Evolutionary conservation across 257 asterid species (phyloP), one percentile per base, ranked within the genome.

Genomic region (Jasminum sambac): DNA sequence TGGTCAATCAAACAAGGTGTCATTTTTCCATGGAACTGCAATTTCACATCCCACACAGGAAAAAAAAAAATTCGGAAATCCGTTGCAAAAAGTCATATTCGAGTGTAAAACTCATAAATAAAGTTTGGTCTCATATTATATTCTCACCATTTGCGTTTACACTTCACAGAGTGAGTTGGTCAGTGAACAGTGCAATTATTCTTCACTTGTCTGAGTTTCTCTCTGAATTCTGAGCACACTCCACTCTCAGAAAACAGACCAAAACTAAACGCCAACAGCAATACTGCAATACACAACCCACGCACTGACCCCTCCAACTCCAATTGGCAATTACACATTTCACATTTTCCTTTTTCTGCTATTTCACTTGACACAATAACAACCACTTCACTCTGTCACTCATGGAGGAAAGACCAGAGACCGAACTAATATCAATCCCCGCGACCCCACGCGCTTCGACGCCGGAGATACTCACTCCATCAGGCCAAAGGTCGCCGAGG

Each of bases 401-500:
- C 0, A 88, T 90, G 99, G 99, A 91, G 83, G 99, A 95, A 57
- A 77, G 96, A 78, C 94, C 95, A 17, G 99, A 91, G n/a, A 88
- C 97, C 0, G 99, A 95, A 86, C 89, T 95, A 11, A 86, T 95
- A 55, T 95, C 99, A 4, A 88, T 91, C n/a, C 99, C 99, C 44
- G 98, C 98, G 1, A 91, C 98, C 0, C 99, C 99, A n/a, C 88
- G 96, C 52, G 95, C 92, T 55, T 91, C 96, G 46, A 91, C 99
- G 70, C 99, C 99, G 62, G 99, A 95, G 79, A 91, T 95, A 30
- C 86, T 86, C 9, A 95, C 99, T 0, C 95, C 99, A 1, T 88
- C 98, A 0, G 98, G 99, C 8, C 91, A 79, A 73, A 71, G 99
- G 73, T 95, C 99, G 26, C 99, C 99, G 44, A 76, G 98, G 64